Percentiles rank a stretch among this genome's conserved stretches.
Conservation (phyloP, 352 stramenopile genomes). For the Globisporangium iwayamae region DNA sequence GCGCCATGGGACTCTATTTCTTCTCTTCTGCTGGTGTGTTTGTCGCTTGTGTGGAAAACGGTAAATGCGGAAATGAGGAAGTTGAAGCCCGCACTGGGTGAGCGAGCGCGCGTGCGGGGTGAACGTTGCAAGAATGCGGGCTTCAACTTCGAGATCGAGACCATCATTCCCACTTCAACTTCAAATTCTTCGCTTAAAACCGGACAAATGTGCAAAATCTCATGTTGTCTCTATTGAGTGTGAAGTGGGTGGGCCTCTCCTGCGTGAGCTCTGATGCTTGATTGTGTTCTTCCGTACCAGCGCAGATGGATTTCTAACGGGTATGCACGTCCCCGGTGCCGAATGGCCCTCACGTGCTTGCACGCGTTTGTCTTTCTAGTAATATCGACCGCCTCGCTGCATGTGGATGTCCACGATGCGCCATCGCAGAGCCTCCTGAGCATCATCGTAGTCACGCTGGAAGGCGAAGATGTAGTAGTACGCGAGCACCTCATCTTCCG, state of each 20-base stretch:
- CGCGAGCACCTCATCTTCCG: constrained; percentile 94
- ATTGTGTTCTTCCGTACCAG: background rate
- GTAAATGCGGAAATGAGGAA: constrained; percentile 12
- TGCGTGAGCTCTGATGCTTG: background rate
- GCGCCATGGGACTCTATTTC: constrained; percentile 1
- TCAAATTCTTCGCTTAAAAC: too few relatives aligned
- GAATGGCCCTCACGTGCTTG: background rate
- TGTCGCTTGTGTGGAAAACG: constrained; percentile 1
- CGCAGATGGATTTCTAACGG: too few relatives aligned
- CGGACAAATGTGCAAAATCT: background rate
- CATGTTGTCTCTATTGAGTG: background rate
- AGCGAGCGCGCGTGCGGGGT: background rate
- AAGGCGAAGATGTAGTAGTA: constrained; percentile 99
- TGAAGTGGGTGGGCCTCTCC: background rate
- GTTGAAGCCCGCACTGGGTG: background rate
- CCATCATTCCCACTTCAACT: too few relatives aligned
- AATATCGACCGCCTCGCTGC: constrained; percentile 75
- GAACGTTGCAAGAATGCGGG: background rate
- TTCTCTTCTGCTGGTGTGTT: background rate
- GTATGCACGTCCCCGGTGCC: background rate
- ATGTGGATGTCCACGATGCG: constrained; percentile 87
- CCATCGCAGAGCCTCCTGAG: constrained; percentile 82
- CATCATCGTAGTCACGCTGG: constrained; percentile 96
- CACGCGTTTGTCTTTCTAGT: constrained; percentile 40
- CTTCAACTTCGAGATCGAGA: too few relatives aligned